phyloP scores from a whole-genome alignment of 2,329 filamentous ascomycete species.

The Cladophialophora bantiana region DNA sequence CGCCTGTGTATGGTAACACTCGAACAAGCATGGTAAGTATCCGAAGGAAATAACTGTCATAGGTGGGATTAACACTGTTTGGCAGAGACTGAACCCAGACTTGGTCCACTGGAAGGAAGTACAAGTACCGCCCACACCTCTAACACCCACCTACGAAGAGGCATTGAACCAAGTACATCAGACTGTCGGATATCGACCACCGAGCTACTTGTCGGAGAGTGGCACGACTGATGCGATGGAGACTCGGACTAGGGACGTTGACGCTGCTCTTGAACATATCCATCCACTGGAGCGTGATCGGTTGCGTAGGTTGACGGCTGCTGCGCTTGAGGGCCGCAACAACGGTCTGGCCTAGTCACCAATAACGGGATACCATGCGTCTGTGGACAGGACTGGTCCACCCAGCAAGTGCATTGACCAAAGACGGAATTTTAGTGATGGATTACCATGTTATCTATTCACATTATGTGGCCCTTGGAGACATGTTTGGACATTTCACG shows the following conservation, averaged over 20 bases:
- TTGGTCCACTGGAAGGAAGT: slow-evolving; percentile 75
- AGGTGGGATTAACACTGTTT: neutral
- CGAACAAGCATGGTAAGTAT: slow-evolving; percentile 77
- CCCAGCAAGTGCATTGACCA: too few species aligned
- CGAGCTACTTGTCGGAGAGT: slow-evolving; percentile 78
- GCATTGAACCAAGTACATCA: slow-evolving; percentile 33
- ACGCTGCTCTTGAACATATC: slow-evolving; percentile 53
- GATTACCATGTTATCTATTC: neutral
- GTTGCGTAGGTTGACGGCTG: slow-evolving; percentile 32
- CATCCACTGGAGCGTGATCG: slow-evolving; percentile 58
- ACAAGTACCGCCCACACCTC: slow-evolving; percentile 54
- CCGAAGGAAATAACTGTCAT: neutral
- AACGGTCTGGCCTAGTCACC: neutral
- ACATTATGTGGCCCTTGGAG: neutral
- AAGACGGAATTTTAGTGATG: neutral
- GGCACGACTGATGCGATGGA: slow-evolving; percentile 76
- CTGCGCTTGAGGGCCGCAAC: slow-evolving; percentile 29
- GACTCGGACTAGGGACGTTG: slow-evolving; percentile 66
- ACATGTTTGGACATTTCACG: neutral
- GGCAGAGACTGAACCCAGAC: slow-evolving; percentile 77
- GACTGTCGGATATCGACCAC: slow-evolving; percentile 63
- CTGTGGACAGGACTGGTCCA: neutral
- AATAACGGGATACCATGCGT: neutral
- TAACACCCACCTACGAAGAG: slow-evolving; percentile 40
- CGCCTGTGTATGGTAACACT: slow-evolving; percentile 87